These are phyloP conservation scores for Lenzites betulinus DNA, from an alignment of 768 basidiomycete genomes.

Conservation along the genomic window DNA sequence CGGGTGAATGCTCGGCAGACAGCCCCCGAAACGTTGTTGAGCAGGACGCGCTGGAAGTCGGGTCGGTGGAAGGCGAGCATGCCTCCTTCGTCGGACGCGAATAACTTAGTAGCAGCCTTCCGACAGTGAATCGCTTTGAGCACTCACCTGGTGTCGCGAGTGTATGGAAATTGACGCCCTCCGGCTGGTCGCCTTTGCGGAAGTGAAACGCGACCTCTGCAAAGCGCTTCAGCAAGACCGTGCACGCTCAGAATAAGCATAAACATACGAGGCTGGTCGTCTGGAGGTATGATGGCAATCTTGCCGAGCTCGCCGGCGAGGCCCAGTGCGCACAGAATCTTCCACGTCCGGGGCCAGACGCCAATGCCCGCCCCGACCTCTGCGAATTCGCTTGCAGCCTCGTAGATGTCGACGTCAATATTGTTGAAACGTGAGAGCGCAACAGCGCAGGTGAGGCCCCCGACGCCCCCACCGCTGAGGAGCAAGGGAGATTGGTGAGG, in stretches of 20 bases:
- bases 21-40: constrained; percentile 46
- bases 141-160: constrained; percentile 57
- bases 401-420: constrained; percentile 37
- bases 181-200: constrained; percentile 60
- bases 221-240: no score
- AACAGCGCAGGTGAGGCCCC: constrained; percentile 32
- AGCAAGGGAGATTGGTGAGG: constrained; percentile 13
- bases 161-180: constrained; percentile 55
- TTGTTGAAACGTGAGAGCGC: constrained; percentile 30
- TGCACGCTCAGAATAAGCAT: no score
- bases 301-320: constrained; percentile 30
- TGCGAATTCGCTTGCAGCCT: constrained; percentile 31
- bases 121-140: neutral
- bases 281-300: constrained; percentile 27
- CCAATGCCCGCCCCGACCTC: constrained; percentile 38
- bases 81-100: constrained; percentile 26
- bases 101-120: neutral
- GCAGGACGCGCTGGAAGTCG: constrained; percentile 63
- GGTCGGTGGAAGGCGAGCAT: constrained; percentile 56
- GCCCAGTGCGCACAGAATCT: constrained; percentile 29
- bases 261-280: constrained; percentile 31
- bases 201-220: constrained; percentile 55
- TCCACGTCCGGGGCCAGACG: constrained; percentile 40
- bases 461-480: constrained; percentile 33
- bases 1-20: constrained; percentile 50